Conservation (phyloP, 768 basidiomycete species). For the Pleurotus cornucopiae region DNA sequence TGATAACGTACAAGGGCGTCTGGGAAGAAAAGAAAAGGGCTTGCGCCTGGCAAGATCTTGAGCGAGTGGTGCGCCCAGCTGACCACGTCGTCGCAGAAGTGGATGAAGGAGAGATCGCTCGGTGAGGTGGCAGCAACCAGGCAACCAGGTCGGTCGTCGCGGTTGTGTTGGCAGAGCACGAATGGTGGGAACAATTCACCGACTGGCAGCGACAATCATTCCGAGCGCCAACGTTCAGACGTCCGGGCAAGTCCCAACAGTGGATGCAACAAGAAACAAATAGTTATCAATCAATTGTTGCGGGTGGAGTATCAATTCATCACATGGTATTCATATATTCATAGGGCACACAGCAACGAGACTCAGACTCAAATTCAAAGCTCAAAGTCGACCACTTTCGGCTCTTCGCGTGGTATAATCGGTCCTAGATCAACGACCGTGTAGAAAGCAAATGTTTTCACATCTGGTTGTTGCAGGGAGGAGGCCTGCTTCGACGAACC, state of each 20-base stretch:
- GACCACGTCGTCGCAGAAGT: not conserved
- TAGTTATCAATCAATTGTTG: no score
- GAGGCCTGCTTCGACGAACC: conserved; percentile 32
- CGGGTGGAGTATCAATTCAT: no score
- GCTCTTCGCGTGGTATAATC: conserved; percentile 60
- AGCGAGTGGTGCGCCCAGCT: not conserved
- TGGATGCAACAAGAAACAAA: no score
- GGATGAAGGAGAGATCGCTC: not conserved
- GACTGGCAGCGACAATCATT: not conserved
- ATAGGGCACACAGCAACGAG: no score
- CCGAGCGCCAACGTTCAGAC: not conserved
- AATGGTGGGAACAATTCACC: not conserved
- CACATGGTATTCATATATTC: no score
- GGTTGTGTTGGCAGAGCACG: not conserved
- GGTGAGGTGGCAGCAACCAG: conserved; percentile 8
- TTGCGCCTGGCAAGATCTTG: conserved; percentile 40
- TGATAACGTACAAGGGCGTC: conserved; percentile 8
- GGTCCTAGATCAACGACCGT: conserved; percentile 76
- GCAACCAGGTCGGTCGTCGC: conserved; percentile 1
- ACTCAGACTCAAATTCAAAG: conserved; percentile 8
- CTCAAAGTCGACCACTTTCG: conserved; percentile 22
- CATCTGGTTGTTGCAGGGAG: conserved; percentile 57
- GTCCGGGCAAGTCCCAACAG: no score
- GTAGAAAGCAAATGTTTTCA: conserved; percentile 89
- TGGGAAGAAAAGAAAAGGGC: conserved; percentile 18